Base-by-base conservation (phyloP, 2,329 filamentous ascomycete species). In the Fusarium sambucinum region DNA sequence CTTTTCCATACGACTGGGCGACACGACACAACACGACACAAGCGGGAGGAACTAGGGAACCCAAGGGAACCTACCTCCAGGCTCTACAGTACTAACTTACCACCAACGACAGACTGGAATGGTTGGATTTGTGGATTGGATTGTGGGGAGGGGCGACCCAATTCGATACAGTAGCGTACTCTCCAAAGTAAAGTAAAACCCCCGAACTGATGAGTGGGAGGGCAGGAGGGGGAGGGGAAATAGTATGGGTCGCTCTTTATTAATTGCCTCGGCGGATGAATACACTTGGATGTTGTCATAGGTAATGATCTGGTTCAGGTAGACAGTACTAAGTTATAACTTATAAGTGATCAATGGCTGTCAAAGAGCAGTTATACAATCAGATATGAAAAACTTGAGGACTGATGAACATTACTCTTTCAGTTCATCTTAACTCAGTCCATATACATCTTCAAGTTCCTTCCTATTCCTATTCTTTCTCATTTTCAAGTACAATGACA, bases 111-210 rank as follows among this genome's bases (percentile, higher is more conserved):
- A 53, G 60, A 69, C 50, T 69, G 59, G 53, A 64, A 64, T 42
- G 58, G 48, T 47, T 27, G n/a, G 41, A 54, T 61, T 61, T 59
- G 45, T 60, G 57, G 54, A 47, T 38, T 51, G 40, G 54, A 59
- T 69, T 69, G 66, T 69, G 66, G 66, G 56, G 66, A 67, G 56
- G 66, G 66, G 56, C 42, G 52, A 55, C 60, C 68, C 40, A 38
- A 48, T 45, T 56, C 41, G 47, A 51, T 14, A 38, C 33, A 46
- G 46, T 29, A 42, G 40, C 55, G 50, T 33, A 19, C n/a, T 38
- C 35, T 21, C 35, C 35, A 38, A 38, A 21, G 35, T 16, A 47
- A 41, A 37, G 32, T n/a, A 33, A 48, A 33, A 48, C 46, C 35
- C 51, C 57, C 47, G 52, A 48, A 48, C 52, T 48, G 52, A 48